Percentiles rank a stretch among this genome's conserved stretches.
Evolutionary conservation across 1,284 basidiomycete species (phyloP).

Genomic region (Ceratobasidium theobromae): DNA sequence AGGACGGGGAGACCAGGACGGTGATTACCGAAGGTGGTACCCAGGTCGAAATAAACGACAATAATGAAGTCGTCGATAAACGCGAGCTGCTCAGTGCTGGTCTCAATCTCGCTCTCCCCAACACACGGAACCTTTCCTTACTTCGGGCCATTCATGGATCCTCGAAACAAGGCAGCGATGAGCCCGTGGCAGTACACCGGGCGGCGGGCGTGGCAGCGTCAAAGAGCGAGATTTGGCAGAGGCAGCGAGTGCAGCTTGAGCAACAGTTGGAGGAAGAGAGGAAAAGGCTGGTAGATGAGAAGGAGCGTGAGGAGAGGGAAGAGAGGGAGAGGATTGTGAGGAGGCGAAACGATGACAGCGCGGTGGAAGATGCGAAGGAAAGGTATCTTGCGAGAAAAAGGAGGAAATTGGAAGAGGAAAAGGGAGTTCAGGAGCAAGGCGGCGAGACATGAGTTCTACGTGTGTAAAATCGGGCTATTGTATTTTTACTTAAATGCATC

Average conservation of each 20-base stretch:
- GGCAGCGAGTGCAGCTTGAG: conserved; percentile 71
- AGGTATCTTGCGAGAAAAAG: conserved; percentile 81
- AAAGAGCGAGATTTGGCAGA: conserved; percentile 75
- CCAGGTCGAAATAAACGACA: conserved; percentile 94
- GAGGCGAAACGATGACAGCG: conserved; percentile 64
- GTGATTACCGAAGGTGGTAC: conserved; percentile 72
- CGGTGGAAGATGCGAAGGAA: conserved; percentile 70
- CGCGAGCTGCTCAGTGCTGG: conserved; percentile 89
- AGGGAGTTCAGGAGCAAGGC: neutral
- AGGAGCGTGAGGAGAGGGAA: conserved; percentile 47
- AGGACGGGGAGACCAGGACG: conserved; percentile 71
- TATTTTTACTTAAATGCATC: neutral
- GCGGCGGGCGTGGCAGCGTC: conserved; percentile 80
- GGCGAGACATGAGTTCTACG: neutral
- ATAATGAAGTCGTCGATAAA: conserved; percentile 96
- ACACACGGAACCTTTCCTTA: conserved; percentile 59
- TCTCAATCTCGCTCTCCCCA: conserved; percentile 83
- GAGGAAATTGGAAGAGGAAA: conserved; percentile 62
- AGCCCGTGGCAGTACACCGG: conserved; percentile 54
- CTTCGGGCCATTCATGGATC: conserved; percentile 40
- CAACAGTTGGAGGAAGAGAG: conserved; percentile 73
- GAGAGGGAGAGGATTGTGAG: conserved; percentile 45
- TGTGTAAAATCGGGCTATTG: neutral
- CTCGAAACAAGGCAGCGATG: conserved; percentile 45
- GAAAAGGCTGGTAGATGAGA: conserved; percentile 52